Conservation (phyloP, 2,329 filamentous ascomycete genomes). For the Metarhizium guizhouense region DNA sequence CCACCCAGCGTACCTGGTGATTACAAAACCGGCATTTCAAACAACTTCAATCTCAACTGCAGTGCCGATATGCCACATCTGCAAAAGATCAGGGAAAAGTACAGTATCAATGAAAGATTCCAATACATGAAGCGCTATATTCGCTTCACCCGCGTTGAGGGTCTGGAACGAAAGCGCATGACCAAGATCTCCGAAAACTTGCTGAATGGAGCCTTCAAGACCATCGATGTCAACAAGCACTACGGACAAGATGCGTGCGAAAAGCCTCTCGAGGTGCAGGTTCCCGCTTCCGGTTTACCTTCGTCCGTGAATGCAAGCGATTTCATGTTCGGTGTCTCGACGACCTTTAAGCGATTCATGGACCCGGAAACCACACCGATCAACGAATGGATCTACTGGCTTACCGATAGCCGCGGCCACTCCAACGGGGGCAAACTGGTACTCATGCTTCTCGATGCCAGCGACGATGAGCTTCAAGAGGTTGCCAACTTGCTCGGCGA, state of each 20-base stretch:
- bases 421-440: slow-evolving; percentile 50
- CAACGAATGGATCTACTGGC: slow-evolving; percentile 52
- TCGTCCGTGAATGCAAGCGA: slow-evolving; percentile 43
- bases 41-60: slow-evolving; percentile 36
- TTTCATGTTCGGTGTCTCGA: slow-evolving; percentile 52
- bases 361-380: slow-evolving; percentile 42
- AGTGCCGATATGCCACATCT: slow-evolving; percentile 38
- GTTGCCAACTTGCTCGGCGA: slow-evolving; percentile 36
- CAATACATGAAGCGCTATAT: slow-evolving; percentile 49
- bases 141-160: slow-evolving; percentile 36
- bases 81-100: slow-evolving; percentile 34
- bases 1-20: slow-evolving; percentile 10
- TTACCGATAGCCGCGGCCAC: slow-evolving; percentile 45
- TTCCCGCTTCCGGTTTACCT: slow-evolving; percentile 41
- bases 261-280: slow-evolving; percentile 40
- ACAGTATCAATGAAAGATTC: slow-evolving; percentile 39
- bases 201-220: slow-evolving; percentile 37
- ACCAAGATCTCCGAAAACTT: slow-evolving; percentile 41
- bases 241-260: slow-evolving; percentile 34
- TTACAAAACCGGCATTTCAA: slow-evolving; percentile 8
- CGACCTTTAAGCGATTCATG: slow-evolving; percentile 45
- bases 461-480: slow-evolving; percentile 39
- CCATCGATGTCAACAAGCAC: slow-evolving; percentile 36
- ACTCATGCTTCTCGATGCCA: slow-evolving; percentile 44
- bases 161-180: slow-evolving; percentile 39